phyloP scores from a whole-genome alignment of 2,329 filamentous ascomycete genomes.

The Apiospora kogelbergensis region DNA sequence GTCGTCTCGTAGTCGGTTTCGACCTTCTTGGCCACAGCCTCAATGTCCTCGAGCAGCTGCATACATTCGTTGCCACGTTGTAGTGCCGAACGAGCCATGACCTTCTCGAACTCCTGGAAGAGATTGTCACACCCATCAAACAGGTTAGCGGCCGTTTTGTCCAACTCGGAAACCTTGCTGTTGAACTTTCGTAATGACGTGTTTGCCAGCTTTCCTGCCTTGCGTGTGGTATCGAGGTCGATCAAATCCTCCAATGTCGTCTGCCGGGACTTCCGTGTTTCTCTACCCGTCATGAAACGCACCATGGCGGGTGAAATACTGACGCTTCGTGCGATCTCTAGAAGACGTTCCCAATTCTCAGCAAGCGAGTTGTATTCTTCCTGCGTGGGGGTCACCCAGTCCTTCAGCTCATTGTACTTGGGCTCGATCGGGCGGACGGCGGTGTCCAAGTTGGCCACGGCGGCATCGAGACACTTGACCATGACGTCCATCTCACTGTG shows the following conservation, averaged over 20 bases:
- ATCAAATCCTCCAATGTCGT: conserved; percentile 74
- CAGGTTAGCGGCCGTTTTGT: conserved; percentile 59
- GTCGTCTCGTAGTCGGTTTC: conserved; percentile 81
- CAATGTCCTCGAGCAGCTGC: conserved; percentile 79
- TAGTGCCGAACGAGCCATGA: conserved; percentile 53
- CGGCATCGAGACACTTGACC: conserved; percentile 77
- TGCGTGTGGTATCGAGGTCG: conserved; percentile 69
- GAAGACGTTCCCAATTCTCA: conserved; percentile 66
- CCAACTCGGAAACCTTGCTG: conserved; percentile 59
- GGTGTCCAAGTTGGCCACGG: conserved; percentile 79
- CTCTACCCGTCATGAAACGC: conserved; percentile 59
- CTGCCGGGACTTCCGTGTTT: conserved; percentile 43
- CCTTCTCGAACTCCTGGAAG: conserved; percentile 62
- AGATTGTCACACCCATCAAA: conserved; percentile 61
- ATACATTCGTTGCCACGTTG: conserved; percentile 62
- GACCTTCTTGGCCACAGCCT: conserved; percentile 83
- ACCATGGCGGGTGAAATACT: conserved; percentile 67
- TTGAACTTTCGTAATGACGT: conserved; percentile 60
- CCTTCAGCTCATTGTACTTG: conserved; percentile 68
- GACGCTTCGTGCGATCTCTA: conserved; percentile 63
- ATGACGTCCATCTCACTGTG: conserved; percentile 76
- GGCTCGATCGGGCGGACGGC: conserved; percentile 71
- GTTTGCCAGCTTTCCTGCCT: conserved; percentile 66
- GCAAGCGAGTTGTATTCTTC: conserved; percentile 66
- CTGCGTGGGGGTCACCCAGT: conserved; percentile 68